Percentiles rank a stretch among this genome's conserved stretches.
Evolutionary conservation across 2,329 filamentous ascomycete species (phyloP).

Genomic region (Botryotinia calthae): DNA sequence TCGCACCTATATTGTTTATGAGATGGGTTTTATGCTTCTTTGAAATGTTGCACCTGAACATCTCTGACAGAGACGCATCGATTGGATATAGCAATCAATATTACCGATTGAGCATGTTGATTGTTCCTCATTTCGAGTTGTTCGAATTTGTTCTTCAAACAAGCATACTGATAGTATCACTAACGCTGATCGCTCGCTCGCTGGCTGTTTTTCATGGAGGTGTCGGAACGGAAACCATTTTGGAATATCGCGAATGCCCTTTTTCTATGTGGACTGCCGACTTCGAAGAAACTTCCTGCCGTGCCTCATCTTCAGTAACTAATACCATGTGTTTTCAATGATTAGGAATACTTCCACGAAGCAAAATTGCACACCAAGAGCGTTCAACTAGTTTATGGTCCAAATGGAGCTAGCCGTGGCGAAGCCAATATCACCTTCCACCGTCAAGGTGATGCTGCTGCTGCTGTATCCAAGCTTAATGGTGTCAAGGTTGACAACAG

Average conservation of each 20-base stretch:
- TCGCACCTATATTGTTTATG: not conserved
- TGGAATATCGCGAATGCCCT: conserved; percentile 21
- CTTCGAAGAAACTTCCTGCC: conserved; percentile 35
- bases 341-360: conserved; percentile 93
- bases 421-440: conserved; percentile 86
- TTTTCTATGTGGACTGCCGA: conserved; percentile 35
- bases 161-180: conserved; percentile 34
- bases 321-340: conserved; percentile 55
- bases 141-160: not conserved
- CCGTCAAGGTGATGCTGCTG: conserved; percentile 76
- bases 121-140: not conserved
- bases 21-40: not conserved
- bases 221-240: conserved; percentile 21
- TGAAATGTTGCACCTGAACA: not conserved
- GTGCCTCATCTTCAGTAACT: conserved; percentile 54
- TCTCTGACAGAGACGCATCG: not conserved
- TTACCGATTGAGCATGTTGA: not conserved
- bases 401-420: conserved; percentile 86
- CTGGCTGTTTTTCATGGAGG: conserved; percentile 45
- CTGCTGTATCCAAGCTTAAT: conserved; percentile 81
- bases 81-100: not conserved
- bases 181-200: conserved; percentile 59
- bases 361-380: conserved; percentile 42
- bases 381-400: conserved; percentile 87
- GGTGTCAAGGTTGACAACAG: conserved; percentile 85